Evolutionary conservation across 176 grass and related monocot genomes (phyloP).

Genomic region (Ananas comosus): DNA sequence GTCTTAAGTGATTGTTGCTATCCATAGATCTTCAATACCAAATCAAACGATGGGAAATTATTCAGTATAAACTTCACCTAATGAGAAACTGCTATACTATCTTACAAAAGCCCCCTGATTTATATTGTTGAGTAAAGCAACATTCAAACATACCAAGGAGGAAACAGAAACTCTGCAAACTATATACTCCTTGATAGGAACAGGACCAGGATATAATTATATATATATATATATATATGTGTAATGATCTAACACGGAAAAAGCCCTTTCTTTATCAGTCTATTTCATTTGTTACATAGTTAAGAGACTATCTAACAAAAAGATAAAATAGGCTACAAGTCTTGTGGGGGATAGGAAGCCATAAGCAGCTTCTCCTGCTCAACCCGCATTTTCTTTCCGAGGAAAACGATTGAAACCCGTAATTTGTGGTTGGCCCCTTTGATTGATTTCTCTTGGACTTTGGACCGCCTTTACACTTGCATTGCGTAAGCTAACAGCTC

Average conservation of each 20-base stretch:
- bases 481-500: background rate
- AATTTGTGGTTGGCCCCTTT: no score
- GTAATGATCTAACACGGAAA: background rate
- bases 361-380: constrained; percentile 18
- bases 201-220: background rate
- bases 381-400: background rate
- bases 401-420: background rate
- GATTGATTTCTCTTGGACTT: no score
- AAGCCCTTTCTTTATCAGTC: background rate
- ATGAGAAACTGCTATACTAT: no score
- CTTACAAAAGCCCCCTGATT: no score
- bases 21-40: no score
- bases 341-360: constrained; percentile 3
- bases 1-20: no score
- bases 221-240: background rate
- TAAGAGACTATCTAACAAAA: background rate
- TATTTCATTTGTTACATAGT: background rate
- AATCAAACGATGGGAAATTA: no score
- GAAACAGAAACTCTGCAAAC: background rate
- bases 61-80: no score
- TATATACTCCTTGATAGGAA: background rate
- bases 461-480: no score
- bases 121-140: background rate
- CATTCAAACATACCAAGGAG: background rate
- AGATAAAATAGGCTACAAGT: background rate